These are phyloP conservation scores for Argentina anserina DNA, from an alignment of 306 rosid species.

Conservation along the genomic window DNA sequence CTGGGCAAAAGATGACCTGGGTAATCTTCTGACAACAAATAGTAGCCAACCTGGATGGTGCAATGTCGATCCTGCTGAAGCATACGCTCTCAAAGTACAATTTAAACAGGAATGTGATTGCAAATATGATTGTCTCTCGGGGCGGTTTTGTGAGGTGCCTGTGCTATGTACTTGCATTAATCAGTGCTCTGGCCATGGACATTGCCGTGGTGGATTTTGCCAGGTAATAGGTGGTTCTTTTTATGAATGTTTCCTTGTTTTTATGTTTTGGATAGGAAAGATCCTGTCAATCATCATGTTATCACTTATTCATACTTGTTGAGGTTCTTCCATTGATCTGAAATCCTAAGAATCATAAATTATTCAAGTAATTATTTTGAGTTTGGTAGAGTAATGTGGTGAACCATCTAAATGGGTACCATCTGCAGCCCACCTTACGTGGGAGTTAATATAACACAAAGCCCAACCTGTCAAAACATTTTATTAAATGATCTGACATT, in stretches of 20 bases:
- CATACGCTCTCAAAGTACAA: slow-evolving; percentile 60
- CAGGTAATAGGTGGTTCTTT: slow-evolving; percentile 47
- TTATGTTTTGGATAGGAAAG: slow-evolving; percentile 16
- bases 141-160: slow-evolving; percentile 75
- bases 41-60: slow-evolving; percentile 83
- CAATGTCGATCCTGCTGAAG: slow-evolving; percentile 87
- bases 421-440: too few relatives aligned
- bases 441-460: too few relatives aligned
- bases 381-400: not conserved
- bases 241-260: slow-evolving; percentile 18
- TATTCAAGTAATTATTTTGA: not conserved
- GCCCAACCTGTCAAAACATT: too few relatives aligned
- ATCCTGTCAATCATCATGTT: slow-evolving; percentile 13
- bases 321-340: not conserved
- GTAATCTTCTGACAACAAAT: slow-evolving; percentile 69
- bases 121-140: slow-evolving; percentile 73
- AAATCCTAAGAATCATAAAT: not conserved
- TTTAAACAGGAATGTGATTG: slow-evolving; percentile 88
- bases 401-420: too few relatives aligned
- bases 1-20: slow-evolving; percentile 75
- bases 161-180: slow-evolving; percentile 75
- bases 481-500: too few relatives aligned
- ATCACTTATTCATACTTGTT: slow-evolving; percentile 6
- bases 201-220: slow-evolving; percentile 89
- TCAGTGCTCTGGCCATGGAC: slow-evolving; percentile 87